Evolutionary conservation across 1,284 basidiomycete species (phyloP), one percentile per base, ranked within the genome.

Genomic region (Pseudozyma pruni): DNA sequence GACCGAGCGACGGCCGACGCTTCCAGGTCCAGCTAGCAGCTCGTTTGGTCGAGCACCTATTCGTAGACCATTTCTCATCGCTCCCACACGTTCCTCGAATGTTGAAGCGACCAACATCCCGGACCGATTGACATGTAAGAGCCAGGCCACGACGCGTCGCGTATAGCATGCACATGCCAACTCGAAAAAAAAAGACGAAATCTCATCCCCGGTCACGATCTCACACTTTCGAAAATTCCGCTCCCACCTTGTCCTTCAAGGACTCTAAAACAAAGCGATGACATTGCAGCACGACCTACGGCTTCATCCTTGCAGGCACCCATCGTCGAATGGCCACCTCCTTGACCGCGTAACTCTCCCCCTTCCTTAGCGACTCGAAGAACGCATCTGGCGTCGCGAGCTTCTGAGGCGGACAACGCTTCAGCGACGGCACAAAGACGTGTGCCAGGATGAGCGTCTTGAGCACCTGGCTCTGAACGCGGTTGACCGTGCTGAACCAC

Each of bases 401-500:
- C 61, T 52, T 50, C 19, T 60, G 41, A 11, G 59, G 40, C n/a
- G 61, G 53, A 41, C 41, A 57, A 13, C 62, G 43, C n/a, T 62
- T 57, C 22, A 72, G 16, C 22, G 71, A 55, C 4, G 80, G 80
- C 16, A 81, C 72, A 42, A 59, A 66, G 2, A 81, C 77, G 35
- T 81, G 75, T 13, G 74, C 72, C 35, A 81, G 46, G 10, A 81
- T 69, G 13, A 81, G 57, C 17, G 80, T 81, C 69, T 99, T 99
- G 84, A 94, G 93, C 2, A 98, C 96, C 82, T 97, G 93, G 0
- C 91, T 90, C 83, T 97, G 97, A 17, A 98, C 95, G 22, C 96
- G 89, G 81, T 97, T 98, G 60, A 98, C 88, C 2, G 96, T 98
- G 82, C 92, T 93, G 34, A 99, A 88, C 94, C 94, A 98, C 11